A percentile compares a stretch with the other conserved stretches of the same genome.
These are phyloP conservation scores for Xylariaceae sp. DNA, from an alignment of 2,329 filamentous ascomycete species.

Conservation along the genomic window DNA sequence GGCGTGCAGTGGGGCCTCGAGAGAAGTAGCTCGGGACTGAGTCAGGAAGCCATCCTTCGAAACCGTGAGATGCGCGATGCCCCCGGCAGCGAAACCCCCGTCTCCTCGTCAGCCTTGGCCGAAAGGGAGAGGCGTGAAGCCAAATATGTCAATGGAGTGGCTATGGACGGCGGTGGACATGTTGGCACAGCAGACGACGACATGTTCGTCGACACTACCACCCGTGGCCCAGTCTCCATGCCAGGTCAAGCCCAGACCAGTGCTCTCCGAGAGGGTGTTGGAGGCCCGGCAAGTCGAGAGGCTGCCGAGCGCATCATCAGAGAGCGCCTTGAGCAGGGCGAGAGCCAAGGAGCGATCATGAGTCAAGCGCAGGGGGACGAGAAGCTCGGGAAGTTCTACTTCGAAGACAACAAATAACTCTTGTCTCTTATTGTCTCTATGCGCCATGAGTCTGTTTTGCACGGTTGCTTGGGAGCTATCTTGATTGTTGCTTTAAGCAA, in stretches of 20 bases:
- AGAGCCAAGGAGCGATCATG: slow-evolving; percentile 40
- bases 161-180: slow-evolving; percentile 49
- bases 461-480: too few species aligned
- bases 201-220: slow-evolving; percentile 63
- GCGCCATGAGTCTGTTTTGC: too few species aligned
- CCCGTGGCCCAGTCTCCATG: slow-evolving; percentile 53
- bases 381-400: slow-evolving; percentile 57
- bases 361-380: slow-evolving; percentile 45
- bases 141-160: slow-evolving; percentile 65
- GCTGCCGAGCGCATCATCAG: slow-evolving; percentile 64
- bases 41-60: slow-evolving; percentile 39
- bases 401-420: slow-evolving; percentile 48
- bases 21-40: slow-evolving; percentile 51
- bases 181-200: slow-evolving; percentile 44
- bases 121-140: slow-evolving; percentile 53
- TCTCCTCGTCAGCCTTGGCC: slow-evolving; percentile 45
- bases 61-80: slow-evolving; percentile 29
- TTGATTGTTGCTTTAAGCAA: too few species aligned
- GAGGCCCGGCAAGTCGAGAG: slow-evolving; percentile 42
- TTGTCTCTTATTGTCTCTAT: too few species aligned
- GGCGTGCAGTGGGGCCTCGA: slow-evolving; percentile 43
- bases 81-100: slow-evolving; percentile 41
- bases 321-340: slow-evolving; percentile 55
- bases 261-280: slow-evolving; percentile 35
- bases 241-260: slow-evolving; percentile 36